phyloP scores from a whole-genome alignment of 345 rosid species.

The Brassica nigra region DNA sequence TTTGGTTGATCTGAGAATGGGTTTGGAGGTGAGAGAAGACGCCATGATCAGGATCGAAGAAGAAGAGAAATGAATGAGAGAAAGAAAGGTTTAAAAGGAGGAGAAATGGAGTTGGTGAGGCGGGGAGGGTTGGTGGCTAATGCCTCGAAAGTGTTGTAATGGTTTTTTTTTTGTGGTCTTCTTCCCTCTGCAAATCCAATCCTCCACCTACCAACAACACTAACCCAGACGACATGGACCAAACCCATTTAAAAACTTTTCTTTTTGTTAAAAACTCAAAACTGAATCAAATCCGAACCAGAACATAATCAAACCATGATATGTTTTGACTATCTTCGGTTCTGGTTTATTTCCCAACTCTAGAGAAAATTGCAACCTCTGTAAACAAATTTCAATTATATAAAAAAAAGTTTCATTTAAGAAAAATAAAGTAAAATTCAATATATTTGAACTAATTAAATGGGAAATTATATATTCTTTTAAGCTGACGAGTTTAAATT shows the following conservation, averaged over 20 bases:
- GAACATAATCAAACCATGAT: background rate
- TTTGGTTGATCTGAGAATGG: constrained; percentile 53
- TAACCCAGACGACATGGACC: constrained; percentile 18
- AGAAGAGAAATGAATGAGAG: constrained; percentile 19
- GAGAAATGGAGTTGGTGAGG: constrained; percentile 19
- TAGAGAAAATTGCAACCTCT: background rate
- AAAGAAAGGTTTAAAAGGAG: background rate
- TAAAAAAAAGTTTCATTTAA: too few species aligned
- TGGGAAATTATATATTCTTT: too few species aligned
- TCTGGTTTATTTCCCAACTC: background rate
- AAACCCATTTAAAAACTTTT: background rate
- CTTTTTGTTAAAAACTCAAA: background rate
- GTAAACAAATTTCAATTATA: too few species aligned
- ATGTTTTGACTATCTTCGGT: constrained; percentile 16
- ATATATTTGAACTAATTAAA: too few species aligned
- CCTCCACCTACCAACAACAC: constrained; percentile 37
- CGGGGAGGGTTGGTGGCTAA: constrained; percentile 38
- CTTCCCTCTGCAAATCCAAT: constrained; percentile 10
- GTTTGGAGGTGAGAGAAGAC: constrained; percentile 52
- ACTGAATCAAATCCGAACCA: background rate
- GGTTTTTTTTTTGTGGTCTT: constrained; percentile 8
- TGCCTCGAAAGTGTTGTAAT: background rate
- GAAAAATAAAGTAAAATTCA: too few species aligned
- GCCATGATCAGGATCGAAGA: constrained; percentile 46
- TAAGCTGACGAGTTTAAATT: too few species aligned